Conservation (phyloP, 1,284 basidiomycete genomes). For the Gomphus bonarii region DNA sequence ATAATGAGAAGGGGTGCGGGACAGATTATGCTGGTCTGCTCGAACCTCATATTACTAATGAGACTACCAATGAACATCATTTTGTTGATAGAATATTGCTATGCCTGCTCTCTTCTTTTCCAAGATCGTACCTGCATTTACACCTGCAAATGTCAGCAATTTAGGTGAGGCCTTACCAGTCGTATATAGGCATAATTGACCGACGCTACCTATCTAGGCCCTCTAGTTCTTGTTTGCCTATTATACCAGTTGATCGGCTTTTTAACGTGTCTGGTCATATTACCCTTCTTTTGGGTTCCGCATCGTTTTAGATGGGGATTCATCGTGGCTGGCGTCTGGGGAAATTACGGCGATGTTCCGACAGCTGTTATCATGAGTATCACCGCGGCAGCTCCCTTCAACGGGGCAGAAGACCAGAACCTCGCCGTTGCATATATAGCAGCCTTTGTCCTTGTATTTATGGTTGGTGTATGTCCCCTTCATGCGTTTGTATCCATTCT, state of each 20-base stretch:
- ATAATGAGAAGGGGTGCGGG: slow-evolving; percentile 35
- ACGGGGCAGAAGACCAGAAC: slow-evolving; percentile 36
- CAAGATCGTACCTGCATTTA: slow-evolving; percentile 69
- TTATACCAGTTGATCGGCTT: slow-evolving; percentile 46
- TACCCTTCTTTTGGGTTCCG: slow-evolving; percentile 69
- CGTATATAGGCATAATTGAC: slow-evolving; percentile 16
- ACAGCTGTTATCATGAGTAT: slow-evolving; percentile 53
- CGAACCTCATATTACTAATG: not conserved
- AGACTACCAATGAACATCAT: not conserved
- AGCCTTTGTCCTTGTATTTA: slow-evolving; percentile 33
- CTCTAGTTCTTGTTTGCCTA: slow-evolving; percentile 41
- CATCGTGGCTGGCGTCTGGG: slow-evolving; percentile 53
- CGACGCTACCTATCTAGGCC: slow-evolving; percentile 30
- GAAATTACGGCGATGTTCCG: slow-evolving; percentile 57
- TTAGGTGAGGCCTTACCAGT: slow-evolving; percentile 35
- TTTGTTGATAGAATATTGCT: slow-evolving; percentile 45
- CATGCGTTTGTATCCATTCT: not conserved
- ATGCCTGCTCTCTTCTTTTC: slow-evolving; percentile 68
- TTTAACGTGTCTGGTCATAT: slow-evolving; percentile 43
- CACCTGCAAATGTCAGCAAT: slow-evolving; percentile 47
- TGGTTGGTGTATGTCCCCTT: slow-evolving; percentile 21
- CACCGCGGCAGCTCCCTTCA: slow-evolving; percentile 41
- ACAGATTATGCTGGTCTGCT: slow-evolving; percentile 43
- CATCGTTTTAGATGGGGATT: slow-evolving; percentile 64
- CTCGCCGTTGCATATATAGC: slow-evolving; percentile 58